phyloP scores from a whole-genome alignment of 345 rosid species.

The Noccaea caerulescens region DNA sequence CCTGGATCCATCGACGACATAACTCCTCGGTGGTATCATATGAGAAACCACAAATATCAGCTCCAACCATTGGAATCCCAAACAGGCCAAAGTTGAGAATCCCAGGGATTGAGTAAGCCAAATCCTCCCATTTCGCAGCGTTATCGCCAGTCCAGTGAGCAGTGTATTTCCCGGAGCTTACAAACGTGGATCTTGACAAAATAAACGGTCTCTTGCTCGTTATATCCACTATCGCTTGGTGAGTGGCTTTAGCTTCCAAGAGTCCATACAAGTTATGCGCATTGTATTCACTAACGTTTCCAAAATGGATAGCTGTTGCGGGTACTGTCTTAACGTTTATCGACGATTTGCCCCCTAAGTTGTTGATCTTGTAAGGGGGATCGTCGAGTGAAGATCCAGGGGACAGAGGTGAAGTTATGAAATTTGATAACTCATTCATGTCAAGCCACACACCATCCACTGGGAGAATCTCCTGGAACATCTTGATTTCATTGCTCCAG shows the following conservation, averaged over 20 bases:
- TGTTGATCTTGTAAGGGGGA: slow-evolving; percentile 79
- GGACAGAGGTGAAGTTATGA: slow-evolving; percentile 50
- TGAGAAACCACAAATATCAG: slow-evolving; percentile 75
- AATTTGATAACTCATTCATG: slow-evolving; percentile 79
- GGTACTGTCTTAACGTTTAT: slow-evolving; percentile 58
- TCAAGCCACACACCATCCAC: slow-evolving; percentile 82
- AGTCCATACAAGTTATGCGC: slow-evolving; percentile 75
- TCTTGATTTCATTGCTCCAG: slow-evolving; percentile 65
- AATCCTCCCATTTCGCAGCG: slow-evolving; percentile 68
- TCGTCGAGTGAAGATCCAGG: slow-evolving; percentile 57
- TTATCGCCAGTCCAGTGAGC: slow-evolving; percentile 91
- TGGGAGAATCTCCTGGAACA: slow-evolving; percentile 54
- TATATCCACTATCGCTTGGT: slow-evolving; percentile 52
- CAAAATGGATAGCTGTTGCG: slow-evolving; percentile 59
- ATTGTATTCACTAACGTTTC: slow-evolving; percentile 61
- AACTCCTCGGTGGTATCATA: slow-evolving; percentile 67
- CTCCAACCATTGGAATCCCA: slow-evolving; percentile 88
- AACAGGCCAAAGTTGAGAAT: slow-evolving; percentile 71
- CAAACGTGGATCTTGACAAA: slow-evolving; percentile 72
- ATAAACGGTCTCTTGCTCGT: slow-evolving; percentile 70
- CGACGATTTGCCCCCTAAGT: slow-evolving; percentile 41
- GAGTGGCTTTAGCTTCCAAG: slow-evolving; percentile 64
- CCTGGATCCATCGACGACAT: slow-evolving; percentile 82
- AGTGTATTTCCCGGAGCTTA: slow-evolving; percentile 72
- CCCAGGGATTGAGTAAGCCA: slow-evolving; percentile 64